phyloP scores from a whole-genome alignment of 140 eudicot species.

The Erigeron philadelphicus region DNA sequence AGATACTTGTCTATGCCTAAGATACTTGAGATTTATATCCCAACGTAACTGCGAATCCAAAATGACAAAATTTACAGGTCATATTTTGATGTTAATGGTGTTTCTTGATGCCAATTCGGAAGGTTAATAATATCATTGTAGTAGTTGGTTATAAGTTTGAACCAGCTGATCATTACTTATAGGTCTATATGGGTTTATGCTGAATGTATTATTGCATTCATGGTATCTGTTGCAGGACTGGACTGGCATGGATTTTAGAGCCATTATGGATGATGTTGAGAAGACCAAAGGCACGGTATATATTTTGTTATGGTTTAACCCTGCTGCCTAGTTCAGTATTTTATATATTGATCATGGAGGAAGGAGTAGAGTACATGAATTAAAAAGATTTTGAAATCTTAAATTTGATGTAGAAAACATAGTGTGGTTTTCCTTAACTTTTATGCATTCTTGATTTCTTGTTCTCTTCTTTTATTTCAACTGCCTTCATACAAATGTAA shows the following conservation, averaged over 20 bases:
- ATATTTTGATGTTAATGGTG: neutral
- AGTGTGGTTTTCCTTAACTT: too few relatives aligned
- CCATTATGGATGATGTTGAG: slow-evolving; percentile 92
- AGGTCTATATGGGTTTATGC: neutral
- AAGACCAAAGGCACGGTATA: slow-evolving; percentile 94
- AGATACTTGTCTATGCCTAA: slow-evolving; percentile 1
- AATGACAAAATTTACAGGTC: neutral
- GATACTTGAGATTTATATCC: slow-evolving; percentile 4
- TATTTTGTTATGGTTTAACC: slow-evolving; percentile 18
- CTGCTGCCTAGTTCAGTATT: slow-evolving; percentile 4
- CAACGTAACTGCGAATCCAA: slow-evolving; percentile 11
- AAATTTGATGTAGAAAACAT: too few relatives aligned
- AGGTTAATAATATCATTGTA: neutral
- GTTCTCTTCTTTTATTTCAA: too few relatives aligned
- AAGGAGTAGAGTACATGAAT: neutral
- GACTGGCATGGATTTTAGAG: slow-evolving; percentile 91
- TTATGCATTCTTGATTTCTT: too few relatives aligned
- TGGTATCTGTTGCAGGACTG: slow-evolving; percentile 62
- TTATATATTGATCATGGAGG: neutral
- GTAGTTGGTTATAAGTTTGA: slow-evolving; percentile 7
- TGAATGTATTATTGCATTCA: neutral
- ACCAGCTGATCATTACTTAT: neutral
- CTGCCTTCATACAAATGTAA: too few relatives aligned
- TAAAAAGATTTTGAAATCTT: too few relatives aligned
- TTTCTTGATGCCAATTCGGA: slow-evolving; percentile 6